Percentiles rank a stretch among this genome's conserved stretches.
Evolutionary conservation across 345 rosid genomes (phyloP).

Genomic region (Euphorbia lathyris): DNA sequence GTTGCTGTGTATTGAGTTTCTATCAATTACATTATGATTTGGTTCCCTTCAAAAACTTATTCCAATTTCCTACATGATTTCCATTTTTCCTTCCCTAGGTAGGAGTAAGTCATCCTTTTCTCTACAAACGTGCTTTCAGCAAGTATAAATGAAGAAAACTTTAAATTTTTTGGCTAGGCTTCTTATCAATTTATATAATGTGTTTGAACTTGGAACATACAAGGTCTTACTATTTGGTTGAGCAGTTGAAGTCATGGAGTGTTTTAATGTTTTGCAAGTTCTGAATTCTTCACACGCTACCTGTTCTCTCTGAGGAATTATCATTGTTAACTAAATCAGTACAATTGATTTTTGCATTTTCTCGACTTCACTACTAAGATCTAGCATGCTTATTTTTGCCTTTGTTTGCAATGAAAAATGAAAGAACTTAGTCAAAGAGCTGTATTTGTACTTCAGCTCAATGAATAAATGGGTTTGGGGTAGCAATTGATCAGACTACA

Average conservation of each 20-base stretch:
- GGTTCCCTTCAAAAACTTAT: background rate
- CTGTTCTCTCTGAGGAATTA: conserved; percentile 1
- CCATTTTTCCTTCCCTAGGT: background rate
- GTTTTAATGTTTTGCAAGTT: background rate
- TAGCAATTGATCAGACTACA: background rate
- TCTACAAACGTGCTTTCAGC: background rate
- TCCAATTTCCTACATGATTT: background rate
- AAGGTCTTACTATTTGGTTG: background rate
- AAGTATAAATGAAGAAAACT: background rate
- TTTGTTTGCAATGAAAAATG: background rate
- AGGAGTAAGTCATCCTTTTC: background rate
- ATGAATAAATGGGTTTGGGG: background rate
- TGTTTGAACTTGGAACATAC: background rate
- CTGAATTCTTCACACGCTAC: background rate
- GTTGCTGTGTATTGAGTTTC: no score
- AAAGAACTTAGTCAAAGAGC: background rate
- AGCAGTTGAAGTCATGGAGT: background rate
- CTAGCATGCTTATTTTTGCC: background rate
- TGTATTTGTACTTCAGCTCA: background rate
- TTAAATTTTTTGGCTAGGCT: background rate
- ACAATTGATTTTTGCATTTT: background rate
- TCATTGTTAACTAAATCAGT: background rate
- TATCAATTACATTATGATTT: background rate
- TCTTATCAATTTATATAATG: background rate
- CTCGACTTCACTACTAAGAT: background rate